phyloP scores from a whole-genome alignment of 2,329 filamentous ascomycete genomes.

The Cercospora sojina region DNA sequence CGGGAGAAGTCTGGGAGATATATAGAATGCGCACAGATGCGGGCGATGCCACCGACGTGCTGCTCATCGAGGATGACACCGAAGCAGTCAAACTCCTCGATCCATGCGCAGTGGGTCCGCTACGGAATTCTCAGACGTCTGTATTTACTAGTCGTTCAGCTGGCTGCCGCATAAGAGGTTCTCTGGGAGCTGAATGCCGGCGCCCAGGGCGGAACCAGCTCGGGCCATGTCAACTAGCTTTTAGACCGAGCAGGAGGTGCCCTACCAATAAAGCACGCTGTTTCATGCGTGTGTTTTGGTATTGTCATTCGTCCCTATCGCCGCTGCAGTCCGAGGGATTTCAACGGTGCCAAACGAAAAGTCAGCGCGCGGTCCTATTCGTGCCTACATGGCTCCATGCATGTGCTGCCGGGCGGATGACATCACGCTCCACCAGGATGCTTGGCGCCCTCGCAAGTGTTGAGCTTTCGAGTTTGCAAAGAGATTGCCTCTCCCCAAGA shows the following conservation, averaged over 20 bases:
- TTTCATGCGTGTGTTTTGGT: constrained; percentile 1
- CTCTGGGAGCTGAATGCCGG: constrained; percentile 13
- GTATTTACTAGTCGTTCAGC: constrained; percentile 5
- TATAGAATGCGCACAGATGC: constrained; percentile 4
- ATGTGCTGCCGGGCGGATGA: neutral
- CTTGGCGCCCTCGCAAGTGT: neutral
- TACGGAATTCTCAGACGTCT: constrained; percentile 15
- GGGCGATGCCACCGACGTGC: constrained; percentile 12
- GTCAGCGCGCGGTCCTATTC: neutral
- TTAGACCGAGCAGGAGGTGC: constrained; percentile 12
- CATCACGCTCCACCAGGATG: neutral
- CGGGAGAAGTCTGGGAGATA: constrained; percentile 7
- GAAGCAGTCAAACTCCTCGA: constrained; percentile 6
- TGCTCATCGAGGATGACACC: constrained; percentile 9
- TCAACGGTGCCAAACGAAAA: neutral
- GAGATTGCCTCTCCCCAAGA: neutral
- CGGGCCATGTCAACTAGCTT: constrained; percentile 14
- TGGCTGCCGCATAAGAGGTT: constrained; percentile 14
- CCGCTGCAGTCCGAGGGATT: constrained; percentile 13
- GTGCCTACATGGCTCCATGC: neutral
- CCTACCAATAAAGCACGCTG: constrained; percentile 11
- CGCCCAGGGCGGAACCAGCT: constrained; percentile 12
- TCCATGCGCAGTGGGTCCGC: constrained; percentile 16
- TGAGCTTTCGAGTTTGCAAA: neutral
- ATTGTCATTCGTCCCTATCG: constrained; percentile 13